Conservation (phyloP, 345 rosid species). For the Aurinia saxatilis region DNA sequence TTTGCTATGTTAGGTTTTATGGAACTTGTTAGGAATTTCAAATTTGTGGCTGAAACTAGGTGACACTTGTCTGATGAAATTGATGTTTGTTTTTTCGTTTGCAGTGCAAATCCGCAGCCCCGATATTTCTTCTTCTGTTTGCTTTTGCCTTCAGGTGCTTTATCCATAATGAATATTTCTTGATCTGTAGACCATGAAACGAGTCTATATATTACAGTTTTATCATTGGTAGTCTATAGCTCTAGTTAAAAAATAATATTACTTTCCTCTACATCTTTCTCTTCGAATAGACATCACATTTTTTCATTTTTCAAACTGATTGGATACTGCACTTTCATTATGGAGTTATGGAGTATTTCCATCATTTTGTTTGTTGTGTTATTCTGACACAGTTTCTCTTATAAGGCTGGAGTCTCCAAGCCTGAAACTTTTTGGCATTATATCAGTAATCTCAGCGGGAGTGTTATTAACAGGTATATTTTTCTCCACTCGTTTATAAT, state of each 20-base stretch:
- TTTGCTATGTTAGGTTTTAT: slow-evolving; percentile 11
- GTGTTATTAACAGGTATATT: slow-evolving; percentile 71
- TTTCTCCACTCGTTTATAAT: neutral
- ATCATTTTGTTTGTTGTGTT: slow-evolving; percentile 4
- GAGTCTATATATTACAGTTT: neutral
- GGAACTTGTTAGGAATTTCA: neutral
- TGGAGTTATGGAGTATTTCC: neutral
- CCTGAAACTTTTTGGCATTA: slow-evolving; percentile 82
- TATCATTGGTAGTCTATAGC: slow-evolving; percentile 5
- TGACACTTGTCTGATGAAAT: slow-evolving; percentile 10
- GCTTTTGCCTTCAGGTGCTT: slow-evolving; percentile 98
- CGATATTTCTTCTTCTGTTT: slow-evolving; percentile 91
- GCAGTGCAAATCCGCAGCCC: slow-evolving; percentile 99
- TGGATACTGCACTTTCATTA: neutral
- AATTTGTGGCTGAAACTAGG: neutral
- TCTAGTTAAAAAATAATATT: too few species aligned
- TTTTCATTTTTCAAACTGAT: neutral
- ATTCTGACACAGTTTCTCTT: slow-evolving; percentile 29
- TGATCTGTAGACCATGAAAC: slow-evolving; percentile 1
- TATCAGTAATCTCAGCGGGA: slow-evolving; percentile 75
- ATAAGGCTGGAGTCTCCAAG: slow-evolving; percentile 97
- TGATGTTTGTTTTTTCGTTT: slow-evolving; percentile 4
- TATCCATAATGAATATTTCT: neutral
- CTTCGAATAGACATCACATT: neutral
- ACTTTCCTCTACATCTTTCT: too few species aligned